Percentiles rank a stretch among this genome's conserved stretches.
Conservation (phyloP, 148 eudicot species). For the Tetragonia tetragonoides region DNA sequence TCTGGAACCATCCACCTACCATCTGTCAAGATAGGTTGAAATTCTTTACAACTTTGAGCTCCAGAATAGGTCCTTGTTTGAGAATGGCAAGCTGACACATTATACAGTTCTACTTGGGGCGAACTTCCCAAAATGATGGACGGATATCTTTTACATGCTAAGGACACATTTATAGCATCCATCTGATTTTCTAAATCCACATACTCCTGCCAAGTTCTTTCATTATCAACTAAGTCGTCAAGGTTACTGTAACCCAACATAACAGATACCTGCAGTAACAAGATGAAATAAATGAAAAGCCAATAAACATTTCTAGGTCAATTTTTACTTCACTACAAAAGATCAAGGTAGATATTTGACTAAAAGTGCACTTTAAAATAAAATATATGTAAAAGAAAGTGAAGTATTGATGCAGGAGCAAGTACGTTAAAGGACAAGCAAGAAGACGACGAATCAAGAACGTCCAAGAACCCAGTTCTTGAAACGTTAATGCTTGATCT, state of each 20-base stretch:
- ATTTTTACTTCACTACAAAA: no score
- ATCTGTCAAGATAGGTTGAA: constrained; percentile 39
- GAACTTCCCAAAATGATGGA: constrained; percentile 70
- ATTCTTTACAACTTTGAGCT: constrained; percentile 38
- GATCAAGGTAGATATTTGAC: no score
- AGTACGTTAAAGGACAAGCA: no score
- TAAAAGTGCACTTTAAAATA: no score
- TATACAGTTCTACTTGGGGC: constrained; percentile 58
- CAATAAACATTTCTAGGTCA: background rate
- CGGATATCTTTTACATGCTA: constrained; percentile 64
- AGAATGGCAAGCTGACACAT: constrained; percentile 43
- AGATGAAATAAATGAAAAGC: constrained; percentile 9
- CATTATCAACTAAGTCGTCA: constrained; percentile 43
- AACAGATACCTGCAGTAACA: constrained; percentile 54
- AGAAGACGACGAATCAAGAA: no score
- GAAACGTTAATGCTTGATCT: no score
- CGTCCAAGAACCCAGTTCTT: no score
- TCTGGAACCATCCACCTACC: constrained; percentile 45
- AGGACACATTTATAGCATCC: constrained; percentile 44
- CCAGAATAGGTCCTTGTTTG: constrained; percentile 32
- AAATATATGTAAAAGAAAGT: no score
- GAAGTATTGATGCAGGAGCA: no score
- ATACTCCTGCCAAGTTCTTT: constrained; percentile 31
- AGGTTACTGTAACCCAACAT: constrained; percentile 50
- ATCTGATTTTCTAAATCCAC: constrained; percentile 29